These are phyloP conservation scores for Colletotrichum higginsianum DNA, from an alignment of 2,329 filamentous ascomycete genomes.

Conservation along the genomic window DNA sequence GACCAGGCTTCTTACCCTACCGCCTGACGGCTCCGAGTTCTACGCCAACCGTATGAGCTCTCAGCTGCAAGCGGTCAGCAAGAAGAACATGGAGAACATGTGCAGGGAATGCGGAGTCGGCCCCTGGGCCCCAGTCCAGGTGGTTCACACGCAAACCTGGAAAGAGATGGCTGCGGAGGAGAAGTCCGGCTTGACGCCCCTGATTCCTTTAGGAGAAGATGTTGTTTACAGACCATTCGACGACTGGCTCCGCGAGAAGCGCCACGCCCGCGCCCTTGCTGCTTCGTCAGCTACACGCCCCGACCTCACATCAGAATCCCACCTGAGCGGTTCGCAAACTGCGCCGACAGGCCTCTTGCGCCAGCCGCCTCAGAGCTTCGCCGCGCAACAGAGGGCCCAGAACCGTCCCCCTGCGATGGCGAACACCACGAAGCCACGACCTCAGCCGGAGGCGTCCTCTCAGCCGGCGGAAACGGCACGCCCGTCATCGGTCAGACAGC, in stretches of 20 bases:
- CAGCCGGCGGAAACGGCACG: slow-evolving; percentile 34
- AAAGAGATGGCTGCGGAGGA: slow-evolving; percentile 79
- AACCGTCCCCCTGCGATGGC: slow-evolving; percentile 58
- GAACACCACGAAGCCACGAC: slow-evolving; percentile 49
- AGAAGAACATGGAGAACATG: slow-evolving; percentile 69
- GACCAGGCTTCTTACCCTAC: slow-evolving; percentile 68
- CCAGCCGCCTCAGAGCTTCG: slow-evolving; percentile 75
- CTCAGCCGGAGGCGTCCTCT: slow-evolving; percentile 36
- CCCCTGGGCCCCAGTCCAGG: slow-evolving; percentile 63
- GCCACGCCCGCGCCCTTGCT: slow-evolving; percentile 45
- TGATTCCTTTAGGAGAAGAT: slow-evolving; percentile 73
- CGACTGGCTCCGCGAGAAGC: slow-evolving; percentile 71
- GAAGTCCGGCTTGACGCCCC: slow-evolving; percentile 74
- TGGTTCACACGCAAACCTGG: slow-evolving; percentile 71
- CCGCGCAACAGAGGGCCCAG: slow-evolving; percentile 75
- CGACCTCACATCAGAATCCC: slow-evolving; percentile 51
- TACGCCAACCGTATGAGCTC: slow-evolving; percentile 64
- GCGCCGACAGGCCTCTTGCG: slow-evolving; percentile 62
- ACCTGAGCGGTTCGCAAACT: slow-evolving; percentile 51
- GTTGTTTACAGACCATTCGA: slow-evolving; percentile 77
- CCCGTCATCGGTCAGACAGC: slow-evolving; percentile 37
- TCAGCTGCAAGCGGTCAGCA: slow-evolving; percentile 62
- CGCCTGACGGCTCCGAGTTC: slow-evolving; percentile 72
- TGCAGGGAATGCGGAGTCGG: slow-evolving; percentile 73
- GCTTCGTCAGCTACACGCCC: slow-evolving; percentile 43